phyloP scores from a whole-genome alignment of 176 grass and related monocot species.

The Hordeum marinum region DNA sequence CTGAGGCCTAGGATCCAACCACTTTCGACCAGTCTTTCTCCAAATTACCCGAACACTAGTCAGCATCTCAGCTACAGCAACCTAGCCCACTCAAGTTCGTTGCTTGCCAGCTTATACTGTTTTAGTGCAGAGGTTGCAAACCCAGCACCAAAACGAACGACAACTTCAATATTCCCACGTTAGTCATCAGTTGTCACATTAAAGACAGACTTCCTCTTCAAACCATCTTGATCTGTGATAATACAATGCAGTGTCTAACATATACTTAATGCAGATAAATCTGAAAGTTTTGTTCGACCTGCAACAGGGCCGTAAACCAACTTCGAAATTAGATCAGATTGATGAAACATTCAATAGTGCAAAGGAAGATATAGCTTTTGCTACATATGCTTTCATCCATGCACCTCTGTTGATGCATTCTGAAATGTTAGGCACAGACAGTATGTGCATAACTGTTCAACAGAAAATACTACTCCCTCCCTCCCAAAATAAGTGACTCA shows the following conservation, averaged over 20 bases:
- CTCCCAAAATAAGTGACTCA: too few species aligned
- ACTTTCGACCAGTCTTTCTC: background rate
- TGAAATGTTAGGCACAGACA: background rate
- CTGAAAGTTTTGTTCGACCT: background rate
- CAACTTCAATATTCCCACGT: background rate
- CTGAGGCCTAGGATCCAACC: background rate
- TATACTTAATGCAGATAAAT: background rate
- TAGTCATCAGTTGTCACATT: background rate
- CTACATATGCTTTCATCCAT: background rate
- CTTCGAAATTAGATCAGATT: conserved; percentile 13
- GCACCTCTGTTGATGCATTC: background rate
- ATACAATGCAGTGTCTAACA: background rate
- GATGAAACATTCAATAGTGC: background rate
- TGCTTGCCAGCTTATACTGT: background rate
- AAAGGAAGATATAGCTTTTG: background rate
- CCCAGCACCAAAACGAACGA: background rate
- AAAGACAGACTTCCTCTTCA: background rate
- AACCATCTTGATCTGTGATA: background rate
- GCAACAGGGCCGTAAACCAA: background rate
- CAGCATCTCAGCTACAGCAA: background rate
- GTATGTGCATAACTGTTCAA: background rate
- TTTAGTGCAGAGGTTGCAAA: background rate
- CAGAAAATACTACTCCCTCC: conserved; percentile 1
- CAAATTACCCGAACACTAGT: background rate
- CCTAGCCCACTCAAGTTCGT: background rate